A percentile compares a stretch with the other conserved stretches of the same genome.
phyloP scores from a whole-genome alignment of 2,329 filamentous ascomycete genomes.

The Orbilia javanica region DNA sequence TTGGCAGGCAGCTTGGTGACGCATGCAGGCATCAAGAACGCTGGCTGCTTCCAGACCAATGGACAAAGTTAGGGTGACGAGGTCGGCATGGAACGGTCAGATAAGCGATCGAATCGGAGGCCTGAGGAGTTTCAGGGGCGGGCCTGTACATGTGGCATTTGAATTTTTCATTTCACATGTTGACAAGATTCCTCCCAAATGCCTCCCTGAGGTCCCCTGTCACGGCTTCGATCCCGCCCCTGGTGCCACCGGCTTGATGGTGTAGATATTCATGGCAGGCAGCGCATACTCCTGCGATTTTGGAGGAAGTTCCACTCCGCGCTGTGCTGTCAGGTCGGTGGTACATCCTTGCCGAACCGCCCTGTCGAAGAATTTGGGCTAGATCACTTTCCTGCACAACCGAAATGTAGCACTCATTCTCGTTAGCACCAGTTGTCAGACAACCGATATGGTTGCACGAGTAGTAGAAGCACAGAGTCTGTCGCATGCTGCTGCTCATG shows the following conservation, averaged over 20 bases:
- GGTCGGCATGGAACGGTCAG: constrained; percentile 10
- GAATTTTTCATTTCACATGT: constrained; percentile 30
- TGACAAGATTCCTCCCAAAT: constrained; percentile 2
- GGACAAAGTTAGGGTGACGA: constrained; percentile 13
- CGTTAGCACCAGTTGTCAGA: constrained; percentile 6
- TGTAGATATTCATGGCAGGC: constrained; percentile 32
- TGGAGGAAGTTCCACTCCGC: constrained; percentile 12
- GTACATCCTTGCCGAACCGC: constrained; percentile 45
- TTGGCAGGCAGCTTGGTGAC: constrained; percentile 31
- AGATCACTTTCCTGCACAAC: constrained; percentile 27
- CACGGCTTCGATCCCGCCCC: constrained; percentile 18
- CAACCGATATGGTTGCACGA: constrained; percentile 41
- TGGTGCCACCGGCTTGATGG: neutral
- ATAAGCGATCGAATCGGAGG: constrained; percentile 51
- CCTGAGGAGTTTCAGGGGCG: neutral
- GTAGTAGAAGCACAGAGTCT: constrained; percentile 42
- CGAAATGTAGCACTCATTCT: constrained; percentile 31
- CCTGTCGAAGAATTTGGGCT: constrained; percentile 22
- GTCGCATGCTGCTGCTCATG: constrained; percentile 20
- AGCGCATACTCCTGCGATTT: constrained; percentile 30
- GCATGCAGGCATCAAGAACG: constrained; percentile 37
- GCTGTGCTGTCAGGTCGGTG: constrained; percentile 3
- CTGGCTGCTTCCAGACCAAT: constrained; percentile 31
- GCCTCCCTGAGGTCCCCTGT: constrained; percentile 12
- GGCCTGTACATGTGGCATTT: neutral